Base-by-base conservation (phyloP, 345 rosid species). In the Lepidium aucheri region DNA sequence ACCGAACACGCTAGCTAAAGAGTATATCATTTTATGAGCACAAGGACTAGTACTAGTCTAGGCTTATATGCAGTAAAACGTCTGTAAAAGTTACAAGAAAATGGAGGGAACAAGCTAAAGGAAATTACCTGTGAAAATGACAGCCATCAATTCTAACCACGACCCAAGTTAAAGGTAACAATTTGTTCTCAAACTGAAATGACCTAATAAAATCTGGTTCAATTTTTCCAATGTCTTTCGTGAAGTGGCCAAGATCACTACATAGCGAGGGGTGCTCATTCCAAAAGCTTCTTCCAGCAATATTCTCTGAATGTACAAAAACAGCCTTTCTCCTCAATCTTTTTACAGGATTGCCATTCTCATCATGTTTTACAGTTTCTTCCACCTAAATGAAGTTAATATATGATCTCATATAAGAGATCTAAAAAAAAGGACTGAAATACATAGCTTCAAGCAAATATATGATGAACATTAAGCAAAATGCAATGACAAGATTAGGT, bases 71-170 rank as follows among this genome's bases (percentile, higher is more conserved):
- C 17, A 60, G 40, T 30, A 32, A 9, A 45, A 10, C 11, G 10
- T 12, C 22, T 13, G 15, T 58, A 39, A 68, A 59, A 4, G 10
- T 16, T 40, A 1, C 10, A 20, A 0, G 60, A 69, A 35, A 24
- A 9, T 9, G 45, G 45, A 52, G 52, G 5, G 3, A 24, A n/a
- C 15, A 53, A 10, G 33, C 16, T 20, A 63, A n/a, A 55, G 28
- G 49, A 24, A 5, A 17, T 79, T 78, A 87, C 96, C 96, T 84
- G 85, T 93, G 98, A 80, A 93, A 93, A 70, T 93, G 96, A 72
- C 92, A 88, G 66, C 98, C 98, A 73, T 93, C 98, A 70, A 90
- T 84, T 75, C 98, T 83, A 60, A 93, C 69, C 43, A 93, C 86
- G 20, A 86, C 77, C 94, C 97, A 93, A 40, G 89, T 85, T 46